Conservation (phyloP, 2,329 filamentous ascomycete species). For the Cryphonectria radicalis region DNA sequence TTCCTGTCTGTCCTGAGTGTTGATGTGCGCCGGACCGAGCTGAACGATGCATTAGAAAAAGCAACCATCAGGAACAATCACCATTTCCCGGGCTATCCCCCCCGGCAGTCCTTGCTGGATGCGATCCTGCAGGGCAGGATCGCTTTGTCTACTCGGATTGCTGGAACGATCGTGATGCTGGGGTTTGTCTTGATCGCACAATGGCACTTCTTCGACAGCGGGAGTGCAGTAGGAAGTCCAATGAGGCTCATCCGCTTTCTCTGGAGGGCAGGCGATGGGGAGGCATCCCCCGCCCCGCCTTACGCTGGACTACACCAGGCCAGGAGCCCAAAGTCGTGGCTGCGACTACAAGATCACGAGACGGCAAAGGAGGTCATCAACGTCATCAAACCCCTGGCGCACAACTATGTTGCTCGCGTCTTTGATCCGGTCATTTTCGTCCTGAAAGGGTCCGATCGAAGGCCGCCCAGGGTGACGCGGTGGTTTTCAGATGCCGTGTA, state of each 20-base stretch:
- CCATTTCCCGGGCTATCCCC: conserved; percentile 32
- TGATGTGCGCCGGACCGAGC: conserved; percentile 75
- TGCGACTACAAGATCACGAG: conserved; percentile 77
- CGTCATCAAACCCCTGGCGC: conserved; percentile 72
- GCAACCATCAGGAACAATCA: conserved; percentile 50
- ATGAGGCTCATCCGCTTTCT: conserved; percentile 36
- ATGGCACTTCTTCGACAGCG: conserved; percentile 72
- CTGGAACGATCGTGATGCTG: conserved; percentile 73
- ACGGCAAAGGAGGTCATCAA: conserved; percentile 77
- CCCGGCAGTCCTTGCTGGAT: conserved; percentile 61
- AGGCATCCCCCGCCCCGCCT: conserved; percentile 43
- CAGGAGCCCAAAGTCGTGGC: conserved; percentile 76
- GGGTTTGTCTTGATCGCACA: conserved; percentile 75
- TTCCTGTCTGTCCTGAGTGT: conserved; percentile 80
- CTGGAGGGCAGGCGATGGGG: conserved; percentile 36
- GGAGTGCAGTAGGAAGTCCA: conserved; percentile 7
- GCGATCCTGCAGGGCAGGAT: conserved; percentile 66
- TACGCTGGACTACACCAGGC: conserved; percentile 72
- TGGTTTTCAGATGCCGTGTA: conserved; percentile 62
- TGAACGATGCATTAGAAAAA: conserved; percentile 71
- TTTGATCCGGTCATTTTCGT: conserved; percentile 78
- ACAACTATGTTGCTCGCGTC: conserved; percentile 74
- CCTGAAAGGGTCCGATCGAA: conserved; percentile 68
- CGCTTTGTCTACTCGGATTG: conserved; percentile 73
- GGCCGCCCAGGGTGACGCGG: conserved; percentile 53